A percentile compares a stretch with the other conserved stretches of the same genome.
phyloP scores from a whole-genome alignment of 192 early-diverging fungal species.

The Podila epigama region DNA sequence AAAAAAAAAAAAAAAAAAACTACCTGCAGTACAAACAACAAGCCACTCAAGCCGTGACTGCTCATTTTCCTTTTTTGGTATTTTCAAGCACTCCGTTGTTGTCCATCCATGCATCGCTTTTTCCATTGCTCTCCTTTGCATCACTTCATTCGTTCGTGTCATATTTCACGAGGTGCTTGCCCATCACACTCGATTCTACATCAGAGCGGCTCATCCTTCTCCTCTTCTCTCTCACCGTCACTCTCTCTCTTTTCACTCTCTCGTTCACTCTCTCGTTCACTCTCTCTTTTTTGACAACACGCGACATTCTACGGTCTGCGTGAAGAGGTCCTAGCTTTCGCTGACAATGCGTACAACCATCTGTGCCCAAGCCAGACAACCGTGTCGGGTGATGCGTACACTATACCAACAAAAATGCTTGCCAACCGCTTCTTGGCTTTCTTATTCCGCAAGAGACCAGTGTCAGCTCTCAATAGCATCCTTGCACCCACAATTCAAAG shows the following conservation, averaged over 20 bases:
- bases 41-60: not conserved
- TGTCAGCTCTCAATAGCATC: not conserved
- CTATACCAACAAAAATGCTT: not conserved
- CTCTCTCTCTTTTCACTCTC: not conserved
- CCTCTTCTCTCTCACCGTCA: not conserved
- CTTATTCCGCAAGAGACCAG: not conserved
- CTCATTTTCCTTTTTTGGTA: not conserved
- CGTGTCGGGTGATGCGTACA: not conserved
- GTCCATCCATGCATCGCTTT: not conserved
- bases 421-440: too few species aligned
- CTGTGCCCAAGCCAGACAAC: not conserved
- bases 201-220: not conserved
- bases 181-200: too few species aligned
- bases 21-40: not conserved
- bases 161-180: too few species aligned
- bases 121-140: not conserved
- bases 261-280: not conserved
- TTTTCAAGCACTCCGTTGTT: too few species aligned
- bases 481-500: too few species aligned
- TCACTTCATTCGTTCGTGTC: not conserved
- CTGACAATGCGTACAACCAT: not conserved
- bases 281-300: not conserved
- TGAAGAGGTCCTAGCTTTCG: not conserved
- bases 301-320: not conserved
- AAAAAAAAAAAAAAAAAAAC: constrained; percentile 2